phyloP scores from a whole-genome alignment of 352 stramenopile genomes.

The Achlya hypogyna region DNA sequence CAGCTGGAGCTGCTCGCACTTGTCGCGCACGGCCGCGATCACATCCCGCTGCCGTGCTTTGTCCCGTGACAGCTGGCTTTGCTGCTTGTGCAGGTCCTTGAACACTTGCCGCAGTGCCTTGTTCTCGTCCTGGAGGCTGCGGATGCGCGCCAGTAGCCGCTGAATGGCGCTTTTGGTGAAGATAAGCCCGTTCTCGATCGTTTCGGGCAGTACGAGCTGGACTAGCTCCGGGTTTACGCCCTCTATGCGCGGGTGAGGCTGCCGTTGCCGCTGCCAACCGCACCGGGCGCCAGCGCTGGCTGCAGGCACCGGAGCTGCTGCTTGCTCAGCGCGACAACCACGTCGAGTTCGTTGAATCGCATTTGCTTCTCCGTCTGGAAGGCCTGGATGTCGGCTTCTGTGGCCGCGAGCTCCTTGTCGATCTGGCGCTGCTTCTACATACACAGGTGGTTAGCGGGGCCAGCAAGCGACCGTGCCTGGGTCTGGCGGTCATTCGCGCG shows the following conservation, averaged over 20 bases:
- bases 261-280: neutral
- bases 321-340: constrained; percentile 68
- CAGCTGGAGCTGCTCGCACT: constrained; percentile 68
- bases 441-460: neutral
- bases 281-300: constrained; percentile 17
- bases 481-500: constrained; percentile 77
- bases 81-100: constrained; percentile 81
- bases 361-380: constrained; percentile 93
- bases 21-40: constrained; percentile 50
- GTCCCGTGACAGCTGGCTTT: constrained; percentile 69
- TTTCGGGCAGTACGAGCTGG: constrained; percentile 29
- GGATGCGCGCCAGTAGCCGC: constrained; percentile 58
- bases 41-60: constrained; percentile 63
- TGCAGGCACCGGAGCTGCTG: constrained; percentile 63
- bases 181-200: constrained; percentile 50
- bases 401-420: constrained; percentile 86
- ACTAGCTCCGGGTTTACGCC: neutral
- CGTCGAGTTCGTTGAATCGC: constrained; percentile 82
- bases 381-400: constrained; percentile 79
- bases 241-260: neutral
- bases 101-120: constrained; percentile 80
- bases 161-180: constrained; percentile 59
- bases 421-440: constrained; percentile 79
- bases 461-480: constrained; percentile 1
- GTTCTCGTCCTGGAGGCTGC: constrained; percentile 76